Conservation (phyloP, 2,329 filamentous ascomycete species). For the Aspergillus sojae region DNA sequence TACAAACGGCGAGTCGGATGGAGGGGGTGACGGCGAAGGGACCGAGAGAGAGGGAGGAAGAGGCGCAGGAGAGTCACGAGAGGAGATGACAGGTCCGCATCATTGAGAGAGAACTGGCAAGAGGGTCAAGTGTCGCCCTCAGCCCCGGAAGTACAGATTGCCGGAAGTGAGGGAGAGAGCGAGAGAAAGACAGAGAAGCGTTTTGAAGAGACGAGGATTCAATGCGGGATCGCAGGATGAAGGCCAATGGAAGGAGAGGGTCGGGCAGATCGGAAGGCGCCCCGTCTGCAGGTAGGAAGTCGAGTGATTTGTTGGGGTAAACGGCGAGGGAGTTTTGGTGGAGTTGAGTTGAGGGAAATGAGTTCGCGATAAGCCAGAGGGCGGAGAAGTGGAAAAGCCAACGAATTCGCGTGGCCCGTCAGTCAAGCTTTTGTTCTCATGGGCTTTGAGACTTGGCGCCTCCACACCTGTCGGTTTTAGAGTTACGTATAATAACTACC, state of each 20-base stretch:
- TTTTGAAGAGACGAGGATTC: constrained; percentile 6
- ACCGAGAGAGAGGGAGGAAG: not conserved
- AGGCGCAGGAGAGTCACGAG: constrained; percentile 17
- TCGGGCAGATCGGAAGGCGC: not conserved
- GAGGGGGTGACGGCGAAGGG: constrained; percentile 1
- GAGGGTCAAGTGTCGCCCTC: not conserved
- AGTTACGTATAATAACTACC: constrained; percentile 1
- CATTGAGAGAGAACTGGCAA: constrained; percentile 13
- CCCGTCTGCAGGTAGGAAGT: not conserved
- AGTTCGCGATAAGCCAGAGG: constrained; percentile 29
- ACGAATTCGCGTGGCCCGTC: constrained; percentile 27
- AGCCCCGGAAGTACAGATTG: constrained; percentile 40
- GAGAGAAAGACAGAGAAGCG: constrained; percentile 39
- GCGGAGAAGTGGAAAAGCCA: constrained; percentile 26
- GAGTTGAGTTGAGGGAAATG: not conserved
- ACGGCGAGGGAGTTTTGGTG: not conserved
- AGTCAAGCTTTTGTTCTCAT: constrained; percentile 39
- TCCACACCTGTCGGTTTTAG: constrained; percentile 12
- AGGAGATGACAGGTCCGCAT: constrained; percentile 22
- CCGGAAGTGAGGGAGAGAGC: constrained; percentile 72
- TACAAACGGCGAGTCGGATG: constrained; percentile 9
- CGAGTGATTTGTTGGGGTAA: not conserved
- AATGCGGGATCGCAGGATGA: not conserved
- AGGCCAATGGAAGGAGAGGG: not conserved
- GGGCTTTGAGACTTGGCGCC: constrained; percentile 24